phyloP scores from a whole-genome alignment of 2,329 filamentous ascomycete species.

The Xylariaceae sp. region DNA sequence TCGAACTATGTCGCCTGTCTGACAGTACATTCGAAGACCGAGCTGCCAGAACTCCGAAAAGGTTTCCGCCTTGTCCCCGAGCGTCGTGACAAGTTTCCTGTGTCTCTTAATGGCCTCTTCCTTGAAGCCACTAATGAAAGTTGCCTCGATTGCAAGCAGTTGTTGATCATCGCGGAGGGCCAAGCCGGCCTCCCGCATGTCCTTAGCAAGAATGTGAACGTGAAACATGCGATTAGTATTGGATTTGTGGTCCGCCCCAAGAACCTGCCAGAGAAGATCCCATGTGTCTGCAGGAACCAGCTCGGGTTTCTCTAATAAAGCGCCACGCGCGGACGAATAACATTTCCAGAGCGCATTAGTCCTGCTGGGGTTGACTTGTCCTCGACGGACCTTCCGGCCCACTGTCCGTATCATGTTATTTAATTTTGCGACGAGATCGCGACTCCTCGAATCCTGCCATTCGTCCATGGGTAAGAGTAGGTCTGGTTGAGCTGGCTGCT shows the following conservation, averaged over 20 bases:
- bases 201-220: constrained; percentile 63
- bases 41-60: constrained; percentile 64
- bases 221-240: constrained; percentile 62
- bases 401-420: constrained; percentile 33
- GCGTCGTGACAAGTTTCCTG: constrained; percentile 57
- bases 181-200: constrained; percentile 64
- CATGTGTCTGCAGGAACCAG: constrained; percentile 64
- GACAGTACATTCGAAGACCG: constrained; percentile 66
- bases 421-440: constrained; percentile 22
- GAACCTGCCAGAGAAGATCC: constrained; percentile 66
- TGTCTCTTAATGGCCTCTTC: constrained; percentile 65
- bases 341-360: constrained; percentile 46
- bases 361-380: constrained; percentile 16
- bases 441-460: constrained; percentile 19
- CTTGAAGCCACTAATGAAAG: constrained; percentile 65
- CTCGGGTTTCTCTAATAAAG: constrained; percentile 50
- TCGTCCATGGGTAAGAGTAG: constrained; percentile 18
- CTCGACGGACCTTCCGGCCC: constrained; percentile 21
- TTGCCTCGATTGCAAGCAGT: constrained; percentile 68
- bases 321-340: constrained; percentile 50
- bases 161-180: constrained; percentile 60
- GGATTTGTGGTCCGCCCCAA: constrained; percentile 53
- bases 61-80: constrained; percentile 53
- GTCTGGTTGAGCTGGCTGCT: constrained; percentile 7
- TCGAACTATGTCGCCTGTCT: constrained; percentile 58